Evolutionary conservation across 1,284 basidiomycete genomes (phyloP).

Genomic region (Leccinum fuscescens): DNA sequence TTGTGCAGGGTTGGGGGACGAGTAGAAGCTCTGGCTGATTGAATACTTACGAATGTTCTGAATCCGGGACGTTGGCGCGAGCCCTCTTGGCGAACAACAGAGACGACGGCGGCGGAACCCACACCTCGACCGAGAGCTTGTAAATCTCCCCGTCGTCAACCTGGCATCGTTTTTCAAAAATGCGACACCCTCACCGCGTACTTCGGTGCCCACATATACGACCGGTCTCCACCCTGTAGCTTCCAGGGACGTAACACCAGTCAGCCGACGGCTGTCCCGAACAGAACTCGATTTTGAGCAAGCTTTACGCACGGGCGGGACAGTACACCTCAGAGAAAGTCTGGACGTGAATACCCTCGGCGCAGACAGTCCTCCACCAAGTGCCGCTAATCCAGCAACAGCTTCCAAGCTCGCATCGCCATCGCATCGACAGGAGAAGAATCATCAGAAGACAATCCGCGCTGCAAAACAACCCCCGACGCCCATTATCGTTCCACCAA

Average conservation of each 20-base stretch:
- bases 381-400: not conserved
- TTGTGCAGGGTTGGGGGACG: slow-evolving; percentile 23
- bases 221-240: slow-evolving; percentile 54
- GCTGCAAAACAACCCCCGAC: slow-evolving; percentile 42
- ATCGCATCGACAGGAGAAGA: slow-evolving; percentile 17
- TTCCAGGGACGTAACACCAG: slow-evolving; percentile 44
- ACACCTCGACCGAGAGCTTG: not conserved
- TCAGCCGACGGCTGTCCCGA: slow-evolving; percentile 55
- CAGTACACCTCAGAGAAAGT: slow-evolving; percentile 65
- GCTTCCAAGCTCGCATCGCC: slow-evolving; percentile 13
- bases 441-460: slow-evolving; percentile 38
- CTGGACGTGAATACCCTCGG: slow-evolving; percentile 67
- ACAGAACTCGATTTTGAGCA: slow-evolving; percentile 78
- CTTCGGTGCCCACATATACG: slow-evolving; percentile 50
- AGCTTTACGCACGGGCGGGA: slow-evolving; percentile 61
- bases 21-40: not conserved
- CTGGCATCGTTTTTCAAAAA: slow-evolving; percentile 46
- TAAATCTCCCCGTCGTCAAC: slow-evolving; percentile 19
- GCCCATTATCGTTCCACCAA: slow-evolving; percentile 57
- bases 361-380: slow-evolving; percentile 31
- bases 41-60: not conserved
- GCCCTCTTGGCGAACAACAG: slow-evolving; percentile 9
- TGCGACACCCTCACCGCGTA: slow-evolving; percentile 42
- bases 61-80: slow-evolving; percentile 7
- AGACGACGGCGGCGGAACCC: slow-evolving; percentile 11